Conservation (phyloP, 345 rosid species). For the Salix purpurea region DNA sequence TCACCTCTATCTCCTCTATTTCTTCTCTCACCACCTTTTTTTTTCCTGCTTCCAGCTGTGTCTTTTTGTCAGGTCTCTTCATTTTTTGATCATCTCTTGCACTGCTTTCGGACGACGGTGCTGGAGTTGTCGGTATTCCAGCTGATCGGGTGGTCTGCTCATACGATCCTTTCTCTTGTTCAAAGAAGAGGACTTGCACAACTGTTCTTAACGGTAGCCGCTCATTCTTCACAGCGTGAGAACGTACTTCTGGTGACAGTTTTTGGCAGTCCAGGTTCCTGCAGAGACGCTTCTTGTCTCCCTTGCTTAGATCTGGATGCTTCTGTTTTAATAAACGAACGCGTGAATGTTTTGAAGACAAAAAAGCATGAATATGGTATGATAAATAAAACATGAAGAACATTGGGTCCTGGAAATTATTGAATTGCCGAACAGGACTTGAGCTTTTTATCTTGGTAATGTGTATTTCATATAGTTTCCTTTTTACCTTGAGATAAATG, state of each 20-base stretch:
- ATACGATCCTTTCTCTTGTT: constrained; percentile 50
- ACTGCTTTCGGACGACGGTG: constrained; percentile 23
- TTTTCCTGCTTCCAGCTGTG: constrained; percentile 20
- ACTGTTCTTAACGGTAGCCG: constrained; percentile 89
- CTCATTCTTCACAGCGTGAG: constrained; percentile 93
- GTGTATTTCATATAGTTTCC: neutral
- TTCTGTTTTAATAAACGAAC: constrained; percentile 37
- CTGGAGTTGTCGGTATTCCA: constrained; percentile 10
- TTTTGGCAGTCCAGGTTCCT: constrained; percentile 87
- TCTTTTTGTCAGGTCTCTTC: constrained; percentile 21
- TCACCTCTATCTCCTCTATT: constrained; percentile 28
- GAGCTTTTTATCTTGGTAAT: neutral
- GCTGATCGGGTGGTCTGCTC: constrained; percentile 8
- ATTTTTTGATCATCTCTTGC: constrained; percentile 17
- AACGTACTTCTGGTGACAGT: constrained; percentile 73
- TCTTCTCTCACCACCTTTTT: constrained; percentile 25
- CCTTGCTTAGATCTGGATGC: constrained; percentile 81
- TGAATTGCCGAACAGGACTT: neutral
- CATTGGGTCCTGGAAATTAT: neutral
- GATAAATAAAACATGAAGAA: neutral
- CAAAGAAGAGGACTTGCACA: constrained; percentile 88
- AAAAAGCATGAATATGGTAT: neutral
- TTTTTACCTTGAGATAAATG: constrained; percentile 72
- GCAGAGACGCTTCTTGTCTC: constrained; percentile 76
- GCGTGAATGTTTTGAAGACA: neutral